phyloP scores from a whole-genome alignment of 1,284 basidiomycete species.

The Tilletiaria anomala region DNA sequence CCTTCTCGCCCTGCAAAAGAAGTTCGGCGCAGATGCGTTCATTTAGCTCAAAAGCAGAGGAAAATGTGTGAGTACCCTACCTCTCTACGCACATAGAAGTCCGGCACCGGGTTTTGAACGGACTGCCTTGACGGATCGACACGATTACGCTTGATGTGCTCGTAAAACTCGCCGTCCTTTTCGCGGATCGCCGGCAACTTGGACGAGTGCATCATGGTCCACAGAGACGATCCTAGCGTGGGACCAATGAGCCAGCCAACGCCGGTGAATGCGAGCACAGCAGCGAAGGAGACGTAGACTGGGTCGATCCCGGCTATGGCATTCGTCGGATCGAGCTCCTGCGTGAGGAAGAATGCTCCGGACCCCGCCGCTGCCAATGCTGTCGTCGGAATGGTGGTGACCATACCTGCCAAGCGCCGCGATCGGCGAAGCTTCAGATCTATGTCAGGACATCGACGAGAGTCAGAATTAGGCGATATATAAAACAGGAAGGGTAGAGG shows the following conservation, averaged over 20 bases:
- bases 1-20: slow-evolving; percentile 24
- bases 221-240: slow-evolving; percentile 21
- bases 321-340: slow-evolving; percentile 28
- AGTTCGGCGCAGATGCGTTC: not conserved
- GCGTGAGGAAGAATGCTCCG: slow-evolving; percentile 28
- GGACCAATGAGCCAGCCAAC: slow-evolving; percentile 33
- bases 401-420: slow-evolving; percentile 24
- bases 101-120: slow-evolving; percentile 34
- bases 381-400: slow-evolving; percentile 31
- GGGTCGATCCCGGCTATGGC: slow-evolving; percentile 33
- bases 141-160: slow-evolving; percentile 24
- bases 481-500: too few species aligned
- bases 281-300: slow-evolving; percentile 23
- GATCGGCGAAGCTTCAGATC: slow-evolving; percentile 25
- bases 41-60: too few species aligned
- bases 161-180: slow-evolving; percentile 31
- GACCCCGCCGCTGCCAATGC: slow-evolving; percentile 17
- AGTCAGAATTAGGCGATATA: too few species aligned
- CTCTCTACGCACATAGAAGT: slow-evolving; percentile 26
- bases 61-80: not conserved
- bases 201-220: slow-evolving; percentile 20
- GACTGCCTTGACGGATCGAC: slow-evolving; percentile 29
- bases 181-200: slow-evolving; percentile 19
- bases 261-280: slow-evolving; percentile 26
- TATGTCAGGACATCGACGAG: slow-evolving; percentile 7